Evolutionary conservation across 169 alveolate genomes (phyloP), one percentile per base, ranked within the genome.

Genomic region (Cryptosporidium sp.): DNA sequence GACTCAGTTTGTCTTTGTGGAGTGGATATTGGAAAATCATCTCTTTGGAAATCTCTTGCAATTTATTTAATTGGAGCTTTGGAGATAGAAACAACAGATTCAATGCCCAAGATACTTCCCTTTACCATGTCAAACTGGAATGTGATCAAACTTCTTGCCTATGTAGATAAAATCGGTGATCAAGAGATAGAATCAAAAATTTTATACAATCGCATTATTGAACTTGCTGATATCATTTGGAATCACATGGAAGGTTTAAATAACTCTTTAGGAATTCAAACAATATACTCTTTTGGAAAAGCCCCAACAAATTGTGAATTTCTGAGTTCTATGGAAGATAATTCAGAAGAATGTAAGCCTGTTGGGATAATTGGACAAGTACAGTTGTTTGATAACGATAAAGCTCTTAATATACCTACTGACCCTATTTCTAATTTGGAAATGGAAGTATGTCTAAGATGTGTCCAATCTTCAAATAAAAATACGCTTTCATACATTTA

Each of bases 71-170:
- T 80, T 18, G 89, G 89, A 5, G 37, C 75, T 6, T 35, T 80
- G 23, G 89, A 80, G 39, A 29, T 80, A 18, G 58, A 61, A 23
- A 6, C 44, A n/a, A 44, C 10, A 8, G 62, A 80, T n/a, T 65
- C 67, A 33, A 23, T 23, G 9, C 31, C 89, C 2, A 80, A 80
- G 39, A 12, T 80, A 62, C 44, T 80, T 80, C 89, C 89, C 10
- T 80, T 80, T 80, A 80, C 48, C 2, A 62, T 80, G 75, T 62
- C 89, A n/a, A 80, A 80, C 29, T 80, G 89, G 89, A 80, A 80
- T 16, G 89, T 42, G 10, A 61, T 80, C 39, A 80, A 80, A 45
- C 65, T 80, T 21, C 65, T 80, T 12, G 73, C 75, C 0, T 80
- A 42, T 80, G 52, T 48, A 37, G 52, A 67, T 61, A 67, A 67